Evolutionary conservation across 352 stramenopile species (phyloP), one percentile per base, ranked within the genome.

Genomic region (Globisporangium canariense): DNA sequence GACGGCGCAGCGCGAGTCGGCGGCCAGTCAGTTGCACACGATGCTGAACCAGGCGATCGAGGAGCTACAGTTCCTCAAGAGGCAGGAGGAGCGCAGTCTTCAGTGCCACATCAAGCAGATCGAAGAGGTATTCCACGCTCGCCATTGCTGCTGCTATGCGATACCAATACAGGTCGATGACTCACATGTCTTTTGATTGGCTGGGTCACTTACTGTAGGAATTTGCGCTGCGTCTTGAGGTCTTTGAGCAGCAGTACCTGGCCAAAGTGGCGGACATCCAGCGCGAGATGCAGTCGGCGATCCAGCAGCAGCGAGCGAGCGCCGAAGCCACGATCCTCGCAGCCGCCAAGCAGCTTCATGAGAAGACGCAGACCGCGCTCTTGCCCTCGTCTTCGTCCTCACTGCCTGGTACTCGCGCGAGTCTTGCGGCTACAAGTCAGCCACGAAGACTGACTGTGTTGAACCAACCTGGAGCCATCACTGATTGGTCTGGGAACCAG

Each of bases 191-290:
- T 47, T 4, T 13, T 55, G n/a, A 3, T 4, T 41, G 28, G 43
- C 38, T 50, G 55, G 10, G 1, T 45, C 18, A 14, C 11, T 34
- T 20, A 14, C 11, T 34, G 3, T 38, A 90, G 78, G 82, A 73
- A 63, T 89, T 80, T 52, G 43, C 75, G 0, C 69, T 88, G 28
- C 81, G 75, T 2, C 66, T 91, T 14, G 72, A 88, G 46, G 62
- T 88, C 13, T 83, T 91, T 52, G 77, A 88, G 60, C 78, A 88
- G 41, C 78, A 88, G 59, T 84, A 88, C 41, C 62, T 77, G 5
- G 78, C 70, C 38, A 82, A 81, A 68, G 75, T 86, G 30, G 70
- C 69, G 1, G 78, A 87, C 58, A 82, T 89, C 46, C 69, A 78
- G 61, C 69, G 74, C 9, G 78, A 87, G 47, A 78, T 83, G 75